Evolutionary conservation across 108 stramenopile genomes (phyloP), one percentile per base, ranked within the genome.

Genomic region (Pseudonitzschia delicatissima): DNA sequence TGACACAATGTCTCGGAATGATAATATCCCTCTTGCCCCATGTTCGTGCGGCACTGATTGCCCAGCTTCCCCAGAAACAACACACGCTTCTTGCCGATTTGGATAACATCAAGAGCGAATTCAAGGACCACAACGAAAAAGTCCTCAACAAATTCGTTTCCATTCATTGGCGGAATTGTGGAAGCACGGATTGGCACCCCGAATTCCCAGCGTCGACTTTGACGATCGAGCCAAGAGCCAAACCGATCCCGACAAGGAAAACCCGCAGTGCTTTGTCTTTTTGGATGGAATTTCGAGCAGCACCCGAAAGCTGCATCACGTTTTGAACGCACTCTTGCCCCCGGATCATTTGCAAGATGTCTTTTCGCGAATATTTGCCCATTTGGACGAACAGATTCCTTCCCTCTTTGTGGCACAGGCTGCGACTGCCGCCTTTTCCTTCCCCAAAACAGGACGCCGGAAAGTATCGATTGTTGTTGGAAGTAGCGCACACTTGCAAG

Each of bases 61-160:
- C 94, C 9, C 93, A 96, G 39, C 76, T 98, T 40, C 95, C 95
- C 17, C 31, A 73, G 12, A 96, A 97, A 78, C 96, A 98, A 59
- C 96, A 96, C 66, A 67, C 80, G 4, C 81, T 98, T 27, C 82
- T 98, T 21, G 68, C 64, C 51, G 93, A 96, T 64, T 64, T 98
- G 60, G 98, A 98, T 78, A 87, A 86, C 68, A 94, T 97, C 45
- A 86, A 88, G 62, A 80, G 79, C 48, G 96, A 95, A 45, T 93
- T 90, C 66, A 60, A 66, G 2, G 97, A 97, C 27, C 97, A 97
- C 78, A 88, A 80, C 51, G 90, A 91, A 60, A 93, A 90, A 80
- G 94, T 98, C 44, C 66, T 98, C 26, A 82, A 77, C 73, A 98
- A 98, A 68, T 96, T 98, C 72, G 96, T 97, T 20, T 88, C 82